A percentile compares a stretch with the other conserved stretches of the same genome.
phyloP scores from a whole-genome alignment of 768 basidiomycete genomes.

The Amanita subjunquillea region DNA sequence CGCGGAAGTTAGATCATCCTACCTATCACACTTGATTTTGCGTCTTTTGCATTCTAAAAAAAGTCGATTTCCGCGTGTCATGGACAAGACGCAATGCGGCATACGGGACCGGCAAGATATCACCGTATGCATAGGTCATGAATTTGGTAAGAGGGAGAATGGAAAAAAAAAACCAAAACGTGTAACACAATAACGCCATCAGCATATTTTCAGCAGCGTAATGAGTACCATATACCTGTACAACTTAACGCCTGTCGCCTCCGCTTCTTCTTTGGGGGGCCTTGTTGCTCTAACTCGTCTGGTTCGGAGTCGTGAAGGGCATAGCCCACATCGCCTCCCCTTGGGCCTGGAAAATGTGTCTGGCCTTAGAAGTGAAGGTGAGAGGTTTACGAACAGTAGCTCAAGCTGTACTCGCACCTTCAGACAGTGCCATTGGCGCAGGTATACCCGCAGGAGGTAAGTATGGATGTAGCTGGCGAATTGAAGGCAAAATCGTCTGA shows the following conservation, averaged over 20 bases:
- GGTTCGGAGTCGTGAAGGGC: slow-evolving; percentile 40
- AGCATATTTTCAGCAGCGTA: neutral
- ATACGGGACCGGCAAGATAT: slow-evolving; percentile 10
- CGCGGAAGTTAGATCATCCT: slow-evolving; percentile 17
- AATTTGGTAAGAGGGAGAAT: neutral
- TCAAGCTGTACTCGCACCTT: slow-evolving; percentile 11
- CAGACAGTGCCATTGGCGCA: slow-evolving; percentile 8
- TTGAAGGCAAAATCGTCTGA: slow-evolving; percentile 46
- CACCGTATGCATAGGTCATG: slow-evolving; percentile 7
- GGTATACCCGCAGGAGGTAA: slow-evolving; percentile 40
- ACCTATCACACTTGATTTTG: slow-evolving; percentile 87
- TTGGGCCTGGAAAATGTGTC: neutral
- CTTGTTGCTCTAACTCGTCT: slow-evolving; percentile 42
- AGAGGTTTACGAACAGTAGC: slow-evolving; percentile 17
- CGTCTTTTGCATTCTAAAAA: slow-evolving; percentile 70
- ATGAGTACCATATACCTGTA: slow-evolving; percentile 45
- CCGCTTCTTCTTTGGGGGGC: slow-evolving; percentile 74
- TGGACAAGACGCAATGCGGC: slow-evolving; percentile 20
- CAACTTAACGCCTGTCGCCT: slow-evolving; percentile 77
- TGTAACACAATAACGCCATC: neutral
- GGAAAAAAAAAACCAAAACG: slow-evolving; percentile 4
- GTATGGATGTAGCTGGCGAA: slow-evolving; percentile 59
- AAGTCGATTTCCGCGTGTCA: slow-evolving; percentile 15
- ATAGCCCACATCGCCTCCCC: slow-evolving; percentile 9
- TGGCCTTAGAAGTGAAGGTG: slow-evolving; percentile 1